Evolutionary conservation across 805 yeast species (phyloP).

Genomic region (Candida jianshihensis): DNA sequence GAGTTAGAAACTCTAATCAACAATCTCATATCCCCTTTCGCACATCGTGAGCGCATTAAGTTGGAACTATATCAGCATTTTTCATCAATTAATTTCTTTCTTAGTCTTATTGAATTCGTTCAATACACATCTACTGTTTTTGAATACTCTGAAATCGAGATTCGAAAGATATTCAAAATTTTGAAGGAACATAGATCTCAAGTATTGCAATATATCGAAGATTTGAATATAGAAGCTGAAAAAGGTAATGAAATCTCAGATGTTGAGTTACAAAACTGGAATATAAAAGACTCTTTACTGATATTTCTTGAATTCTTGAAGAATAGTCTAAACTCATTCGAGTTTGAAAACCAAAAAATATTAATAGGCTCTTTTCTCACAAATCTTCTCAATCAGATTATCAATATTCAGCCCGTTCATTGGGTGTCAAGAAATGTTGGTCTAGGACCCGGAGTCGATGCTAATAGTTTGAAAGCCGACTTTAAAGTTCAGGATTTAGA

Average conservation of each 20-base stretch:
- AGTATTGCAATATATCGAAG: not conserved
- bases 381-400: not conserved
- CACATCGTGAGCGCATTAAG: too few relatives aligned
- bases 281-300: not conserved
- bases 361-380: not conserved
- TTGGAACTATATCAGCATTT: not conserved
- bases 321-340: not conserved
- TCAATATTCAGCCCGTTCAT: too few relatives aligned
- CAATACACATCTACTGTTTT: not conserved
- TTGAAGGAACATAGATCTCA: slow-evolving; percentile 1
- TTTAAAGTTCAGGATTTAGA: slow-evolving; percentile 1
- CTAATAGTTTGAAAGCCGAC: too few relatives aligned
- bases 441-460: too few relatives aligned
- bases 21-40: too few relatives aligned
- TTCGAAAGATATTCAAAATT: slow-evolving; percentile 2
- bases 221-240: not conserved
- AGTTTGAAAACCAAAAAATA: not conserved
- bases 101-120: not conserved
- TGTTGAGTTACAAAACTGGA: not conserved
- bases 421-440: too few relatives aligned
- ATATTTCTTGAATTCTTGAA: not conserved
- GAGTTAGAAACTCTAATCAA: too few relatives aligned
- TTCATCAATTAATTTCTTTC: not conserved
- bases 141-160: not conserved
- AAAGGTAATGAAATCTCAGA: slow-evolving; percentile 2